Base-by-base conservation (phyloP, 2,329 filamentous ascomycete genomes). In the Aureobasidium subglaciale region DNA sequence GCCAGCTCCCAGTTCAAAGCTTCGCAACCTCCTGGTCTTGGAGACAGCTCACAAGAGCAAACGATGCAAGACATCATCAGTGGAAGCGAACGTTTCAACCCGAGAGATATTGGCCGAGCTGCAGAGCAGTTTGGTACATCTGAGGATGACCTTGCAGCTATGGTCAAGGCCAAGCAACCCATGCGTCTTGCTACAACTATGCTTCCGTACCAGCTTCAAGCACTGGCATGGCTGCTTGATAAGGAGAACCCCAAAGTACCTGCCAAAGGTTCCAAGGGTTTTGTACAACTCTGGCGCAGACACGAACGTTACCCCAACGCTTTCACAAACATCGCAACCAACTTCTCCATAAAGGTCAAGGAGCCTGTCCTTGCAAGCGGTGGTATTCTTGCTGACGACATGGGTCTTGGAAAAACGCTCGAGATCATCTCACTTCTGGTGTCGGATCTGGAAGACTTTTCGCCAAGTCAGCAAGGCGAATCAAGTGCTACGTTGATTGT, bases 381-480 rank as follows among this genome's bases (percentile, higher is more conserved):
- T 16, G 90, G 90, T 29, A 90, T 96, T 48, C 77, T 96, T 8
- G 89, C 90, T 2, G 90, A 96, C 67, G 90, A 96, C 64, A 96
- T 96, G 91, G 90, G 90, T 3, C 72, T 96, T 5, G 90, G 90
- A 22, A 95, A 95, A 73, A 96, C 90, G 0, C 77, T 96, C 8
- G 87, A 95, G 67, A 80, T 90, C 45, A 92, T 96, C 62, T 87
- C 88, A 53, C 72, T 95, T 32, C 85, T 96, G 55, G 72, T 91
- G 60, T 74, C 80, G 2, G 81, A 84, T 56, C 64, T 54, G 8
- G 60, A 61, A 34, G 61, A 61, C 43, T 43, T 27, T 2, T 27
- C 18, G 20, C 55, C 57, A 43, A 61, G 61, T 24, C 57, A 53
- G 22, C 6, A 41, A 35, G 24, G 15, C 22, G 45, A 56, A 25